Evolutionary conservation across 2,329 filamentous ascomycete species (phyloP).

Genomic region (Nemania diffusa): DNA sequence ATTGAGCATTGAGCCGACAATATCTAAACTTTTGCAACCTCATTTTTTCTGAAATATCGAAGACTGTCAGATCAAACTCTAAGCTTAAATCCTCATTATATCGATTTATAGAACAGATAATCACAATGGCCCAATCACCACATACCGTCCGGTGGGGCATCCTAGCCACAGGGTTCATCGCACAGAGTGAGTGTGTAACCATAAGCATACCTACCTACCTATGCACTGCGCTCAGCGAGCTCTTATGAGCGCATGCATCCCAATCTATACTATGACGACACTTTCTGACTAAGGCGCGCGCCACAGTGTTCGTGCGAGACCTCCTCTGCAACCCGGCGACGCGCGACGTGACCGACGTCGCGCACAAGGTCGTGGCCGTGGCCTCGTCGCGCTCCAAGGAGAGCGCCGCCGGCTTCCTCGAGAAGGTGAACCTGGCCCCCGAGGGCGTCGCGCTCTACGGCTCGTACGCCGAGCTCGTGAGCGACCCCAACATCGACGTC

Average conservation of each 20-base stretch:
- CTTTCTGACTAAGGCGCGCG: background rate
- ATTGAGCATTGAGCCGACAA: slow-evolving; percentile 6
- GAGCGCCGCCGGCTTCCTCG: slow-evolving; percentile 77
- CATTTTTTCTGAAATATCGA: slow-evolving; percentile 1
- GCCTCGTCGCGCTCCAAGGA: slow-evolving; percentile 79
- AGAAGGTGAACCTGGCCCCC: slow-evolving; percentile 72
- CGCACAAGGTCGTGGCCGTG: slow-evolving; percentile 81
- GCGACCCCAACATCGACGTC: slow-evolving; percentile 82
- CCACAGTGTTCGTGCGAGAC: slow-evolving; percentile 76
- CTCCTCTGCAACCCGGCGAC: slow-evolving; percentile 77
- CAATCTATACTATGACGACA: background rate
- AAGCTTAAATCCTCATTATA: background rate
- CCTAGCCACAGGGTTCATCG: slow-evolving; percentile 69
- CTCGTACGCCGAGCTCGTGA: slow-evolving; percentile 83
- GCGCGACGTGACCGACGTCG: slow-evolving; percentile 76
- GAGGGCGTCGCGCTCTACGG: slow-evolving; percentile 77
- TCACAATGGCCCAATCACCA: slow-evolving; percentile 55
- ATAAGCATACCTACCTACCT: too few species aligned
- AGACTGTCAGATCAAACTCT: background rate
- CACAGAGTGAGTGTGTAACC: slow-evolving; percentile 65
- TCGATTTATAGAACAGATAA: slow-evolving; percentile 1
- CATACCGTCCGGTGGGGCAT: slow-evolving; percentile 68
- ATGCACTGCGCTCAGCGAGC: too few species aligned
- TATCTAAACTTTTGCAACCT: background rate
- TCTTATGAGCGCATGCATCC: too few species aligned